Evolutionary conservation across 2,329 filamentous ascomycete genomes (phyloP).

Genomic region (Hypoxylon rubiginosum): DNA sequence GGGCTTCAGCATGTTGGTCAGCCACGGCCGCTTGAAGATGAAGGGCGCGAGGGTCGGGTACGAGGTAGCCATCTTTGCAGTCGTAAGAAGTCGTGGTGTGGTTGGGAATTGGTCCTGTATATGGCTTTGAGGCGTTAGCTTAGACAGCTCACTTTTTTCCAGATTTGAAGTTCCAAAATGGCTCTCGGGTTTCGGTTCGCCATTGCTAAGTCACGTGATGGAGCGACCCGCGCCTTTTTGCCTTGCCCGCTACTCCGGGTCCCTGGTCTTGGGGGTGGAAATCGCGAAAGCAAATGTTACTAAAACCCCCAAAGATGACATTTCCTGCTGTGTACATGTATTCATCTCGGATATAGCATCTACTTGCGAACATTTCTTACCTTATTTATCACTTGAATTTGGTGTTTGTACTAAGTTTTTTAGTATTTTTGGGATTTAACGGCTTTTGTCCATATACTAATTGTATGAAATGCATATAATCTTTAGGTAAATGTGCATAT

Average conservation of each 20-base stretch:
- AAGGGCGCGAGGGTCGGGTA: conserved; percentile 80
- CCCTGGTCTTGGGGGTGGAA: not conserved
- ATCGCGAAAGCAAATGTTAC: no score
- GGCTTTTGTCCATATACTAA: no score
- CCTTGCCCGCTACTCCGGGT: conserved; percentile 13
- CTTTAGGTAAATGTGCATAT: no score
- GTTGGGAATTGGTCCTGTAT: conserved; percentile 36
- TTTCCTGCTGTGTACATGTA: conserved; percentile 26
- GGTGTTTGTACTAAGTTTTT: no score
- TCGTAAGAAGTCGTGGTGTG: conserved; percentile 54
- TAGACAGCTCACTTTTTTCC: conserved; percentile 20
- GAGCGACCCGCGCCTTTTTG: conserved; percentile 2
- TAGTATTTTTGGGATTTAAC: not conserved
- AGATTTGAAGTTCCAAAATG: conserved; percentile 44
- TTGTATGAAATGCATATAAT: no score
- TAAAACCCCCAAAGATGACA: conserved; percentile 17
- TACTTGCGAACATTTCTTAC: not conserved
- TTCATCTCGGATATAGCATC: not conserved
- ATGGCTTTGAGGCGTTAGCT: not conserved
- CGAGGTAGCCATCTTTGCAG: conserved; percentile 58
- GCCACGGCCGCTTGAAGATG: conserved; percentile 87
- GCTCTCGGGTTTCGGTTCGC: conserved; percentile 30
- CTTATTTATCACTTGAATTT: not conserved
- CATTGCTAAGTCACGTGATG: conserved; percentile 31
- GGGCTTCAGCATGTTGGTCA: conserved; percentile 82